A percentile compares a stretch with the other conserved stretches of the same genome.
These are phyloP conservation scores for Coemansia sp. DNA, from an alignment of 192 early-diverging fungal genomes.

Conservation along the genomic window DNA sequence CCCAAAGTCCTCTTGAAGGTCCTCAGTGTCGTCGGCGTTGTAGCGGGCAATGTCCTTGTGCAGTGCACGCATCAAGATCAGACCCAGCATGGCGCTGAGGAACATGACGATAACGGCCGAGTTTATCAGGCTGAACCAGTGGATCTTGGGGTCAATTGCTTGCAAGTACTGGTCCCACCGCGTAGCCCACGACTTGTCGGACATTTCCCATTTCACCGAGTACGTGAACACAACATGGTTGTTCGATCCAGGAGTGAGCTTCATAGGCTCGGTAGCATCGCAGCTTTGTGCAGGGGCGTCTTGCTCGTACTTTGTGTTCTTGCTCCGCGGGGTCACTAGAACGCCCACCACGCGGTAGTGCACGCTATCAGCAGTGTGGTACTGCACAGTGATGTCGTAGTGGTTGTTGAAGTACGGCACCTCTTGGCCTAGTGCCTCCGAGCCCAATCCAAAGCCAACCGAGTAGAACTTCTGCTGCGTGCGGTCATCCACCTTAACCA, in stretches of 20 bases:
- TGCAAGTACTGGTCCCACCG: slow-evolving; percentile 87
- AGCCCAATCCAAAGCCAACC: slow-evolving; percentile 82
- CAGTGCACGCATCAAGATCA: slow-evolving; percentile 86
- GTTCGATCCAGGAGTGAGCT: slow-evolving; percentile 50
- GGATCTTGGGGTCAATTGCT: slow-evolving; percentile 86
- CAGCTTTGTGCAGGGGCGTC: slow-evolving; percentile 35
- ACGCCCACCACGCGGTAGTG: slow-evolving; percentile 88
- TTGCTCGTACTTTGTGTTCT: slow-evolving; percentile 35
- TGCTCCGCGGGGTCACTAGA: slow-evolving; percentile 70
- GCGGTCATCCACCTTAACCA: slow-evolving; percentile 57
- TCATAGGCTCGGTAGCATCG: slow-evolving; percentile 41
- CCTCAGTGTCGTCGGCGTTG: slow-evolving; percentile 68
- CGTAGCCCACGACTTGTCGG: slow-evolving; percentile 73
- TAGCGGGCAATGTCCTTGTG: slow-evolving; percentile 93
- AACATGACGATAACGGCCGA: slow-evolving; percentile 92
- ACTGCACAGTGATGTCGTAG: slow-evolving; percentile 81
- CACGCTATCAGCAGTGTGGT: slow-evolving; percentile 67
- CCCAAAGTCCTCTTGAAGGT: slow-evolving; percentile 91
- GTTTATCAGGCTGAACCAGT: slow-evolving; percentile 95
- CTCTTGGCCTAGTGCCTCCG: slow-evolving; percentile 26
- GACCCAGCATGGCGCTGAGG: slow-evolving; percentile 85
- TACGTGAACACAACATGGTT: slow-evolving; percentile 66
- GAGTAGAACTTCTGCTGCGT: slow-evolving; percentile 61
- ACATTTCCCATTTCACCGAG: slow-evolving; percentile 61
- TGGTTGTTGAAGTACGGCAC: slow-evolving; percentile 76